Percentiles rank a stretch among this genome's conserved stretches.
Conservation (phyloP, 352 stramenopile genomes). For the Pythium periplocum region DNA sequence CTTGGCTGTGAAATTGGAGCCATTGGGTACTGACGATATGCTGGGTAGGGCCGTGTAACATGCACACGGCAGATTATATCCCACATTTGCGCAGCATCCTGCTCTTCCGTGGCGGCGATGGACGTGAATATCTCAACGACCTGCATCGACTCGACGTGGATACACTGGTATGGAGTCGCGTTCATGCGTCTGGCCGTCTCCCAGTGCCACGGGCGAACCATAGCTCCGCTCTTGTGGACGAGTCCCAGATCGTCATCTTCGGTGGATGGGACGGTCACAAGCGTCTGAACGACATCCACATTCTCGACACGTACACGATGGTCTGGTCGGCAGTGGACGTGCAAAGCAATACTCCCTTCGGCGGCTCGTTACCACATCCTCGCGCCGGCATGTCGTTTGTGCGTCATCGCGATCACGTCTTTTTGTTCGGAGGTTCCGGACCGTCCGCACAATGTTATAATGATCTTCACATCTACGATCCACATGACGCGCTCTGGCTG, state of each 20-base stretch:
- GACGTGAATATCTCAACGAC: slow-evolving; percentile 95
- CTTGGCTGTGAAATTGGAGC: too few relatives aligned
- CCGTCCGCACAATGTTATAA: slow-evolving; percentile 94
- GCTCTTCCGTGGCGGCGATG: slow-evolving; percentile 93
- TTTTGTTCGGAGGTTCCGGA: slow-evolving; percentile 93
- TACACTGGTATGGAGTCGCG: slow-evolving; percentile 79
- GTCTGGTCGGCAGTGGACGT: slow-evolving; percentile 82
- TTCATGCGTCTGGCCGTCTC: slow-evolving; percentile 66
- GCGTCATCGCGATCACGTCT: slow-evolving; percentile 86
- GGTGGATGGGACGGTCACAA: slow-evolving; percentile 92
- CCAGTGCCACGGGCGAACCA: slow-evolving; percentile 93
- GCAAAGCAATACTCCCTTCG: slow-evolving; percentile 7
- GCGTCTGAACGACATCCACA: slow-evolving; percentile 94
- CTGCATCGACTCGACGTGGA: slow-evolving; percentile 91
- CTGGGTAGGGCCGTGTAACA: slow-evolving; percentile 89
- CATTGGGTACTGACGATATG: neutral
- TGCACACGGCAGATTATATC: slow-evolving; percentile 96
- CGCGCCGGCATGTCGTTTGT: slow-evolving; percentile 95
- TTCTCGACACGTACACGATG: slow-evolving; percentile 88
- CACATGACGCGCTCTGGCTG: slow-evolving; percentile 37
- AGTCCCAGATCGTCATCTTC: slow-evolving; percentile 90
- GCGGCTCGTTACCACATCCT: slow-evolving; percentile 73
- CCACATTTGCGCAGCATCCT: slow-evolving; percentile 77
- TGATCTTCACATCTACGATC: slow-evolving; percentile 93
- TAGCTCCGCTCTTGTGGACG: slow-evolving; percentile 86